Evolutionary conservation across 2,329 filamentous ascomycete species (phyloP), one percentile per base, ranked within the genome.

Genomic region (Cercospora sp.): DNA sequence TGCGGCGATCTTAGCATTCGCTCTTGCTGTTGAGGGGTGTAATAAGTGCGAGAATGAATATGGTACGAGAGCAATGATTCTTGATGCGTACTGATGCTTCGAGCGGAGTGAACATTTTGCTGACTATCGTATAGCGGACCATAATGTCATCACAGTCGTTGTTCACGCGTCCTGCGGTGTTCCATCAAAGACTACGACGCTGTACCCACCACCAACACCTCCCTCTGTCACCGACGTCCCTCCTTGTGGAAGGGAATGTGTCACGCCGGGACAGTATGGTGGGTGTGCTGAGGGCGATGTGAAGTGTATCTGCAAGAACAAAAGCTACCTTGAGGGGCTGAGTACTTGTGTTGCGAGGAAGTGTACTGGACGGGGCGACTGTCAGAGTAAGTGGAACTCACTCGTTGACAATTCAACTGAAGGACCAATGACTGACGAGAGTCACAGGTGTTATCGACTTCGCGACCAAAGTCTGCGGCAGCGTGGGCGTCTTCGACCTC

Each of bases 141-240:
- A 62, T 1, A 36, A 59, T 59, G 30, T 59, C 55, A 48, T 62
- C 60, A 64, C 62, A n/a, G 51, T 64, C 62, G 33, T 33, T 16
- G 62, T 64, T 33, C 53, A 64, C 51, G 48, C 31, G 16, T 64
- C 62, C n/a, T 64, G 62, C 33, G 62, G 62, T 23, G 18, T 42
- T 0, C 64, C 58, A 31, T 42, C 62, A 2, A 64, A 57, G 48
- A 60, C 64, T 8, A 53, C 57, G 31, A 65, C 64, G 5, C 7
- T 65, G 10, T 65, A 28, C n/a, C 64, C 64, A 28, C 57, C 57
- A 3, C 57, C 57, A 16, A 60, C 45, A 7, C 30, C 51, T 13
- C 62, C 62, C 13, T 57, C 62, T 3, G 51, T 58, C 12, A 57
- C 62, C 20, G 62, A 64, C n/a, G 53, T 64, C 2, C 62, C 62